phyloP scores from a whole-genome alignment of 2,329 filamentous ascomycete genomes.

The Truncatella angustata region DNA sequence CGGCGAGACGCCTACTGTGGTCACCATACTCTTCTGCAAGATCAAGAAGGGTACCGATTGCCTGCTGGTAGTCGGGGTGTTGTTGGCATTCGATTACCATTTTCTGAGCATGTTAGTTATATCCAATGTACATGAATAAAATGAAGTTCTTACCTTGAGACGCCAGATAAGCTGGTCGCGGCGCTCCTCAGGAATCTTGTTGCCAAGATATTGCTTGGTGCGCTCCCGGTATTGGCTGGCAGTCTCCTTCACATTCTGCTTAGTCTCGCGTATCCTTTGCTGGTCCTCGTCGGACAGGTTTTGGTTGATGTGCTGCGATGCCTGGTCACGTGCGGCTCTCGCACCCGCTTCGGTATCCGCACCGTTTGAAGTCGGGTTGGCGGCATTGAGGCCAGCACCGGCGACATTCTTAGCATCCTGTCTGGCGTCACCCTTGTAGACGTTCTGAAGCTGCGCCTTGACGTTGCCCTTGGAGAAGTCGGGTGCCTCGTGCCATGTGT shows the following conservation, averaged over 20 bases:
- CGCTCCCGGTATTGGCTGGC: slow-evolving; percentile 36
- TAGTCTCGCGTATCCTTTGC: slow-evolving; percentile 49
- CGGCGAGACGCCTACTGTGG: slow-evolving; percentile 65
- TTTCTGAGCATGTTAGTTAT: slow-evolving; percentile 61
- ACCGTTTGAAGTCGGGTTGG: slow-evolving; percentile 23
- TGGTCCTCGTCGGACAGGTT: slow-evolving; percentile 64
- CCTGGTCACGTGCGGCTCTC: slow-evolving; percentile 27
- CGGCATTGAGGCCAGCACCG: slow-evolving; percentile 44
- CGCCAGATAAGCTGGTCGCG: slow-evolving; percentile 90
- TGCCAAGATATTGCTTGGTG: slow-evolving; percentile 71
- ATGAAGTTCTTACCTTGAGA: slow-evolving; percentile 53
- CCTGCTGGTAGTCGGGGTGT: slow-evolving; percentile 88
- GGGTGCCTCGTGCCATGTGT: slow-evolving; percentile 89
- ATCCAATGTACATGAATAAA: too few species aligned
- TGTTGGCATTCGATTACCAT: slow-evolving; percentile 97
- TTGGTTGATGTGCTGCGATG: slow-evolving; percentile 56
- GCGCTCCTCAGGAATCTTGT: slow-evolving; percentile 89
- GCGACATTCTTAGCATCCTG: slow-evolving; percentile 62
- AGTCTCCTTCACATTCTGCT: slow-evolving; percentile 42
- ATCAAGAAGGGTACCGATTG: slow-evolving; percentile 81
- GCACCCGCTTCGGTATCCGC: slow-evolving; percentile 21
- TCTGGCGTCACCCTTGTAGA: slow-evolving; percentile 53
- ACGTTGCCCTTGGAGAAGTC: slow-evolving; percentile 69
- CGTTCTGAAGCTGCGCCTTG: slow-evolving; percentile 64
- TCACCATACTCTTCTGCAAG: slow-evolving; percentile 82